These are phyloP conservation scores for Populus simonii DNA, from an alignment of 345 rosid genomes.

Conservation along the genomic window DNA sequence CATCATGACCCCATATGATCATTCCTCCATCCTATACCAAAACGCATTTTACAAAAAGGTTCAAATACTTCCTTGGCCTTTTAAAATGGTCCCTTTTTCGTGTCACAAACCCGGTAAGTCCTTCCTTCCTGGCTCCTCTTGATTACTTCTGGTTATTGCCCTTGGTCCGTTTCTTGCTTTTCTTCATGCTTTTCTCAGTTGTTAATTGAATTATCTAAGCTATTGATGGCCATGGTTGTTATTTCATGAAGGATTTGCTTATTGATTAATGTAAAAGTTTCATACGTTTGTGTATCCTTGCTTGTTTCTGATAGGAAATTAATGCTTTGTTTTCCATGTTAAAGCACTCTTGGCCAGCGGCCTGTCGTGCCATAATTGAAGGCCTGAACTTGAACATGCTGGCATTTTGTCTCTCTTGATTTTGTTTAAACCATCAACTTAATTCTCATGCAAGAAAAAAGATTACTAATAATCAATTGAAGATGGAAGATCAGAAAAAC, in stretches of 20 bases:
- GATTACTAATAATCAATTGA: neutral
- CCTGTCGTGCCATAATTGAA: too few species aligned
- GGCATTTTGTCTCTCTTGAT: neutral
- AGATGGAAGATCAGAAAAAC: neutral
- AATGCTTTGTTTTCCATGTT: neutral
- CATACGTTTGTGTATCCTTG: too few species aligned
- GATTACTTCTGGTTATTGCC: neutral
- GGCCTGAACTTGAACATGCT: neutral
- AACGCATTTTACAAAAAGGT: neutral
- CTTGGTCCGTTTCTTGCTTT: neutral
- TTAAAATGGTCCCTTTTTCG: neutral
- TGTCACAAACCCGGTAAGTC: neutral
- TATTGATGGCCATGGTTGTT: neutral
- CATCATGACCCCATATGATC: neutral
- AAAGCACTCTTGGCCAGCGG: neutral
- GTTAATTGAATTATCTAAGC: neutral
- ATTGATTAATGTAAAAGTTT: neutral
- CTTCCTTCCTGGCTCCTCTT: neutral
- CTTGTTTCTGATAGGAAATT: neutral
- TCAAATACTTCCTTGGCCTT: neutral
- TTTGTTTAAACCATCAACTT: neutral
- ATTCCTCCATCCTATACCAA: neutral
- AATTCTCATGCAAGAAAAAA: neutral
- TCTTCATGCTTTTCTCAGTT: neutral
- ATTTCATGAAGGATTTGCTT: neutral